Conservation (phyloP, 306 rosid genomes). For the Rosa chinensis region DNA sequence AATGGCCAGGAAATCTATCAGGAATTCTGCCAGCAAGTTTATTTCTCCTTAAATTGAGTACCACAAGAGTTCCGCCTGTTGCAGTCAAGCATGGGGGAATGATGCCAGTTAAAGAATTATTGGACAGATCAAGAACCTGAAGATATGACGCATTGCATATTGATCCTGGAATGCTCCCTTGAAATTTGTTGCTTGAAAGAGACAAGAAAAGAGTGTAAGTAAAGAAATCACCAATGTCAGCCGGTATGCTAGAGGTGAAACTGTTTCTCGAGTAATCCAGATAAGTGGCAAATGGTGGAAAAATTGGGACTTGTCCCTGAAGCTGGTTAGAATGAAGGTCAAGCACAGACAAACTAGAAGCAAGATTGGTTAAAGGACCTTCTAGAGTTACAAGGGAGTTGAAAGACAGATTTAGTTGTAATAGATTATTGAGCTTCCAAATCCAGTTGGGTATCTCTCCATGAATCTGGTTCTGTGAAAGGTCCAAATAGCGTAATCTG, state of each 20-base stretch:
- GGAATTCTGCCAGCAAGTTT: constrained; percentile 8
- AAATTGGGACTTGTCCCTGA: constrained; percentile 11
- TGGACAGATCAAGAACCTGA: constrained; percentile 27
- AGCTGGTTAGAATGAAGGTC: constrained; percentile 44
- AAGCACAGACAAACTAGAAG: neutral
- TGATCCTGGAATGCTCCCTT: constrained; percentile 27
- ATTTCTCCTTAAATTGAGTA: constrained; percentile 26
- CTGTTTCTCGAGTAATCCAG: constrained; percentile 36
- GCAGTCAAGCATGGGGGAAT: constrained; percentile 23
- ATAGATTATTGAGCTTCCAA: neutral
- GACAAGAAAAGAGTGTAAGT: neutral
- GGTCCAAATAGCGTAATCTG: constrained; percentile 4
- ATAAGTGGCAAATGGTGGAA: neutral
- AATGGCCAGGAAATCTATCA: neutral
- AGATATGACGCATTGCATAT: constrained; percentile 26
- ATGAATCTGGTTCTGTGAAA: constrained; percentile 34
- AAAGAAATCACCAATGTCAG: neutral
- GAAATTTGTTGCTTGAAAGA: constrained; percentile 17
- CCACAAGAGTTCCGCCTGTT: neutral
- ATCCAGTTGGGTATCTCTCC: constrained; percentile 37
- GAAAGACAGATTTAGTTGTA: constrained; percentile 39
- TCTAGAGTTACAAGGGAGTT: constrained; percentile 26
- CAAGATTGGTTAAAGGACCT: neutral
- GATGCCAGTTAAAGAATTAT: constrained; percentile 21
- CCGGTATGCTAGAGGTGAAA: constrained; percentile 22